Percentiles rank a stretch among this genome's conserved stretches.
phyloP scores from a whole-genome alignment of 192 early-diverging fungal species.

The Linnemannia hyalina region DNA sequence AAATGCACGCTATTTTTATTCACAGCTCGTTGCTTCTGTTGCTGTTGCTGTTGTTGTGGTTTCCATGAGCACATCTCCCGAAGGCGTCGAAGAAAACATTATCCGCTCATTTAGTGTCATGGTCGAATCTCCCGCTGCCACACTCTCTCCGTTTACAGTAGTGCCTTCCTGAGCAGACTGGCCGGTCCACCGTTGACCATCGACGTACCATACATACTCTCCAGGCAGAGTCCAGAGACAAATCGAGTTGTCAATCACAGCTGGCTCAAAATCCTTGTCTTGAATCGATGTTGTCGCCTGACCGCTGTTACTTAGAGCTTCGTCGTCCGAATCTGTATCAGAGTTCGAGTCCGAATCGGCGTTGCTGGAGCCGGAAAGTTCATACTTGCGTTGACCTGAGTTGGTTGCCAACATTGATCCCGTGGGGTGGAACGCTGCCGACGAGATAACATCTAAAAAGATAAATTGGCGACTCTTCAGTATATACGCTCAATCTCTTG shows the following conservation, averaged over 20 bases:
- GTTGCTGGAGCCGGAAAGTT: slow-evolving; percentile 14
- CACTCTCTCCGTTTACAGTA: background rate
- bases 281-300: slow-evolving; percentile 4
- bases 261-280: slow-evolving; percentile 18
- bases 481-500: no score
- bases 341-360: slow-evolving; percentile 14
- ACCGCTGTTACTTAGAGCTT: background rate
- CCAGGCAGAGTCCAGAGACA: slow-evolving; percentile 56
- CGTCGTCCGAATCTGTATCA: slow-evolving; percentile 11
- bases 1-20: background rate
- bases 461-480: background rate
- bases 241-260: slow-evolving; percentile 59
- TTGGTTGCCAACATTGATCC: slow-evolving; percentile 76
- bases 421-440: slow-evolving; percentile 72
- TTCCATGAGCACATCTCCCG: background rate
- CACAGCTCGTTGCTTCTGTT: background rate
- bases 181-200: slow-evolving; percentile 33
- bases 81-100: background rate
- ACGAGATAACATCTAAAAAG: slow-evolving; percentile 67
- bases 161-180: background rate
- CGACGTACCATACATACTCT: slow-evolving; percentile 42
- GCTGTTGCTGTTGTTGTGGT: background rate
- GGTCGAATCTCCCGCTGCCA: background rate
- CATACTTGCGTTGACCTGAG: slow-evolving; percentile 80
- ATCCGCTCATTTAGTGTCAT: background rate